Percentiles rank a stretch among this genome's conserved stretches.
phyloP scores from a whole-genome alignment of 164 flowering plant genomes.

The Houttuynia cordata region DNA sequence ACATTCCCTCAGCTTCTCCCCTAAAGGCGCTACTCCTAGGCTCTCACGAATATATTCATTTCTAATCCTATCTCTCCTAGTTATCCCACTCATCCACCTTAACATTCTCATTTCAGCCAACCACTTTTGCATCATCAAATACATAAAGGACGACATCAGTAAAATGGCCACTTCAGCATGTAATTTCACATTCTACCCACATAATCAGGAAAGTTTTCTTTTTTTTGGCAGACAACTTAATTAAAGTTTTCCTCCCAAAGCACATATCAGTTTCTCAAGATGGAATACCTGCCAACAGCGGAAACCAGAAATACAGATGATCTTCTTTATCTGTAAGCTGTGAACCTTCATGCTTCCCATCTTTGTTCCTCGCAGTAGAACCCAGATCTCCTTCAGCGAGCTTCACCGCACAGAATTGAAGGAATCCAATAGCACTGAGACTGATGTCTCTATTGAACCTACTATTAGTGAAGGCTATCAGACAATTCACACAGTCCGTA shows the following conservation, averaged over 20 bases:
- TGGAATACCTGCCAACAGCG: slow-evolving; percentile 80
- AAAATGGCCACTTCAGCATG: neutral
- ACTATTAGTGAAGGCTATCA: slow-evolving; percentile 92
- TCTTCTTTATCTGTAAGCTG: slow-evolving; percentile 53
- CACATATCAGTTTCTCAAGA: neutral
- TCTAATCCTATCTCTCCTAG: too few species aligned
- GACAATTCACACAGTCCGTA: slow-evolving; percentile 94
- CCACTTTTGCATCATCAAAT: neutral
- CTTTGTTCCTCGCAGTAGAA: slow-evolving; percentile 48
- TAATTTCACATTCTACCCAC: too few species aligned
- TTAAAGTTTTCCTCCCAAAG: neutral
- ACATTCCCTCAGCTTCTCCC: too few species aligned
- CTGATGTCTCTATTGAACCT: slow-evolving; percentile 92
- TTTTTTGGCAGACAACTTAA: too few species aligned
- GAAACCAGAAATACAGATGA: slow-evolving; percentile 94
- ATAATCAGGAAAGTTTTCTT: too few species aligned
- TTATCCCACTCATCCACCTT: too few species aligned
- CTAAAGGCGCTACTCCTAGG: too few species aligned
- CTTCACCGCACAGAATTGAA: slow-evolving; percentile 86
- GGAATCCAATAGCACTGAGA: slow-evolving; percentile 91
- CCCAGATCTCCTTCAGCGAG: slow-evolving; percentile 97
- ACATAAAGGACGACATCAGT: neutral
- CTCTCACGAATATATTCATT: too few species aligned
- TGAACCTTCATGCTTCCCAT: slow-evolving; percentile 43
- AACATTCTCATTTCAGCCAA: too few species aligned